Base-by-base conservation (phyloP, 257 asterid genomes). In the Forsythia suspensa region DNA sequence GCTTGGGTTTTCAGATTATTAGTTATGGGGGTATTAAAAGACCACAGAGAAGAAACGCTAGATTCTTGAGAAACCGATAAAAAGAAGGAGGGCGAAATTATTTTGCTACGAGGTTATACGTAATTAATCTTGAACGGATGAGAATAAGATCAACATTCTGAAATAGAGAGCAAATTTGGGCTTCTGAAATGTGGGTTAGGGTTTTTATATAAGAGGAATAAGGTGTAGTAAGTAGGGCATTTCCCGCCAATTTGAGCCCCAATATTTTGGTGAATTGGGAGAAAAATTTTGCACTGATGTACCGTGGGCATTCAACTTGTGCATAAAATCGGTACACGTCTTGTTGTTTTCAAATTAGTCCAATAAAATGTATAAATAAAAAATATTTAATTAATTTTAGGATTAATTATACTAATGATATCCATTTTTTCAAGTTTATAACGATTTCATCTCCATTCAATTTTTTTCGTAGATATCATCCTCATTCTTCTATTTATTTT, bases 191-290 rank as follows among this genome's bases (percentile, higher is more conserved):
- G 71, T 43, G 67, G 37, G 44, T 68, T 78, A 78, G 80, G 85
- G 85, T 70, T 82, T 37, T 29, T 57, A 34, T 57, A 21, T 36
- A 13, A 38, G 74, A 5, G 15, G 41, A 74, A 37, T 20, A n/a
- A 24, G 15, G 3, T 63, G 70, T 21, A 34, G 8, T 20, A 29
- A 57, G n/a, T n/a, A 7, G 44, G 38, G 36, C 8, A 70, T 55
- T 82, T 82, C 85, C 85, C 85, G 82, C 85, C 85, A 82, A 78
- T 57, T 70, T 57, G 51, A 70, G 52, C 63, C 82, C 85, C 78
- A 73, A 40, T 5, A 2, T 73, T 73, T 67, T 76, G 70, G 63
- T 61, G 13, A 10, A 1, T n/a, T 6, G 71, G 10, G 39, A 4
- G 24, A 15, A 40, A 10, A 2, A n/a, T 4, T 34, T 18, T 55